phyloP scores from a whole-genome alignment of 1,139 yeast genomes.

The Insectozyma bohioensis region DNA sequence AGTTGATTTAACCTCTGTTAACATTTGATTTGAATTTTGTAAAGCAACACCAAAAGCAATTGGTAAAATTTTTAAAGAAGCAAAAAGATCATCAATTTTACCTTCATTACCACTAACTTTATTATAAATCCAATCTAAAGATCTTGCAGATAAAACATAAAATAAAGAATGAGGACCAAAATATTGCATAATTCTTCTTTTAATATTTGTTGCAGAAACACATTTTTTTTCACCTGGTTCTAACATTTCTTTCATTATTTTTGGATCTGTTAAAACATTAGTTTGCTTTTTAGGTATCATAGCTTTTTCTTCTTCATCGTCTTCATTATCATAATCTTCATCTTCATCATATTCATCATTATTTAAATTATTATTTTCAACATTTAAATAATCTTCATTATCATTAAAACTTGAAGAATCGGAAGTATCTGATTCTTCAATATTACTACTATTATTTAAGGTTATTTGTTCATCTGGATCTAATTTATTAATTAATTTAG shows the following conservation, averaged over 20 bases:
- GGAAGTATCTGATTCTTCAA: no score
- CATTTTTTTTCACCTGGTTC: slow-evolving; percentile 12
- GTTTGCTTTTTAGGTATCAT: not conserved
- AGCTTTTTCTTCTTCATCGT: slow-evolving; percentile 6
- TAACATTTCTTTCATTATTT: slow-evolving; percentile 12
- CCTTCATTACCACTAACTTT: slow-evolving; percentile 10
- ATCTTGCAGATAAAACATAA: slow-evolving; percentile 19
- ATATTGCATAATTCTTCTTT: slow-evolving; percentile 12
- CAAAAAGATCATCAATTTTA: slow-evolving; percentile 10
- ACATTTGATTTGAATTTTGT: slow-evolving; percentile 7
- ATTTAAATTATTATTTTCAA: slow-evolving; percentile 1
- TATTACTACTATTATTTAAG: slow-evolving; percentile 2
- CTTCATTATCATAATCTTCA: slow-evolving; percentile 6
- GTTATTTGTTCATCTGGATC: slow-evolving; percentile 8
- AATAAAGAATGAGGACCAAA: slow-evolving; percentile 21
- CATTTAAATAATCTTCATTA: not conserved
- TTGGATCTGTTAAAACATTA: slow-evolving; percentile 8
- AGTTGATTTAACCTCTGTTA: slow-evolving; percentile 2
- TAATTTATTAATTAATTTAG: slow-evolving; percentile 11
- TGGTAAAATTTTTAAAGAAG: slow-evolving; percentile 13
- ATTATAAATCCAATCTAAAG: slow-evolving; percentile 18
- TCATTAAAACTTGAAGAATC: not conserved
- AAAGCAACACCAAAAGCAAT: slow-evolving; percentile 11
- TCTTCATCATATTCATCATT: slow-evolving; percentile 1
- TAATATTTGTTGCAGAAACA: slow-evolving; percentile 5